Evolutionary conservation across 2,329 filamentous ascomycete genomes (phyloP).

Genomic region (Neoascochyta sp.): DNA sequence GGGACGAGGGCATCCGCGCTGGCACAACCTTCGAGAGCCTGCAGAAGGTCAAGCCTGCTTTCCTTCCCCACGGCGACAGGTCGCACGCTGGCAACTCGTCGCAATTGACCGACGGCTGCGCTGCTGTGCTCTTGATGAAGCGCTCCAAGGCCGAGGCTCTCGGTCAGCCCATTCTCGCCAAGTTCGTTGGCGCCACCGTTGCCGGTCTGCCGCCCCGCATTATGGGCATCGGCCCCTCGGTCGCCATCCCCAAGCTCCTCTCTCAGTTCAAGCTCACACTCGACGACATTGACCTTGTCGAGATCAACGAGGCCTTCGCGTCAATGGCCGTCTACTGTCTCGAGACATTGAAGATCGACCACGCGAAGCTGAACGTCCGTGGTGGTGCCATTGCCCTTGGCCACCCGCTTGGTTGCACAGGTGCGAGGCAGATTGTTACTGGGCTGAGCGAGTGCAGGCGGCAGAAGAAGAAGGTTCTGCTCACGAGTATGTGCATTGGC

Average conservation of each 20-base stretch:
- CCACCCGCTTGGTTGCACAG: conserved; percentile 77
- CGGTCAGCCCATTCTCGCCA: conserved; percentile 86
- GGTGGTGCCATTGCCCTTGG: conserved; percentile 81
- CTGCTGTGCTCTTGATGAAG: conserved; percentile 89
- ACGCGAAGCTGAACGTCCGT: conserved; percentile 73
- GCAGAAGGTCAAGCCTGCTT: conserved; percentile 81
- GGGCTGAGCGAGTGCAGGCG: conserved; percentile 80
- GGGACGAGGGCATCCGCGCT: conserved; percentile 85
- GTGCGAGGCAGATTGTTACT: conserved; percentile 79
- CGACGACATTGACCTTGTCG: conserved; percentile 81
- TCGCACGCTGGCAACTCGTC: conserved; percentile 92
- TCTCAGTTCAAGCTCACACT: conserved; percentile 71
- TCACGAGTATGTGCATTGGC: conserved; percentile 86
- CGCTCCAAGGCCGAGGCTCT: conserved; percentile 82
- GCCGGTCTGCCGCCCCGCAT: conserved; percentile 87
- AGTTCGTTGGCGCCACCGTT: conserved; percentile 88
- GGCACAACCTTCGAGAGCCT: conserved; percentile 84
- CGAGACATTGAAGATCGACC: conserved; percentile 61
- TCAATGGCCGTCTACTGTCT: conserved; percentile 96
- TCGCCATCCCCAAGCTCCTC: conserved; percentile 76
- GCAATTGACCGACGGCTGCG: conserved; percentile 92
- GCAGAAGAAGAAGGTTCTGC: conserved; percentile 81
- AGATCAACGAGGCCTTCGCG: conserved; percentile 97
- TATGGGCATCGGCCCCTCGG: conserved; percentile 87
- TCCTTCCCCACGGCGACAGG: conserved; percentile 80